Evolutionary conservation across 1,139 yeast species (phyloP).

Genomic region (Barnettozyma hawaiiensis): DNA sequence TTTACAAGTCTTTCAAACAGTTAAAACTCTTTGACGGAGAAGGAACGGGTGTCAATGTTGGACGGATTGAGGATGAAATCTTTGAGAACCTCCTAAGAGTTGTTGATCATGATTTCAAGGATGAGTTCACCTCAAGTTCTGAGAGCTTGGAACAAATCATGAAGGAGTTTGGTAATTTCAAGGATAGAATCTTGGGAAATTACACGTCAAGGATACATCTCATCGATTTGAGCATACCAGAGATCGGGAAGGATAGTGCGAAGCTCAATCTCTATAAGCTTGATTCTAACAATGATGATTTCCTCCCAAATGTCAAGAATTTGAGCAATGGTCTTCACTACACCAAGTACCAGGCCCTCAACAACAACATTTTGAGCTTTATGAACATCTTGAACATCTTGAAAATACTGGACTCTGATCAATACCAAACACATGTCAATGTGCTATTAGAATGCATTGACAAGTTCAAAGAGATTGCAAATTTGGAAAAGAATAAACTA

Average conservation of each 20-base stretch:
- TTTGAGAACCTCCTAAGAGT: constrained; percentile 5
- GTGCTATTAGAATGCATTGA: neutral
- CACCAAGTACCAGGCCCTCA: constrained; percentile 1
- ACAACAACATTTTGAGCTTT: constrained; percentile 1
- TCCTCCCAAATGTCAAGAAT: constrained; percentile 3
- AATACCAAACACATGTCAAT: neutral
- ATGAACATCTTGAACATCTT: constrained; percentile 1
- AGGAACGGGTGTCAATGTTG: neutral
- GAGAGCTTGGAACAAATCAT: constrained; percentile 5
- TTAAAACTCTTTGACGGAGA: constrained; percentile 2
- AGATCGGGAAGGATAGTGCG: neutral
- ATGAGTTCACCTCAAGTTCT: constrained; percentile 1
- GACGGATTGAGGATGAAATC: constrained; percentile 3
- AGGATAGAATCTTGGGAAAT: neutral
- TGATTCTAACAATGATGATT: constrained; percentile 3
- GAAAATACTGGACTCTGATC: neutral
- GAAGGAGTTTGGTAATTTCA: constrained; percentile 4
- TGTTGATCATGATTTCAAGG: constrained; percentile 6
- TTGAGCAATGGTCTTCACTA: constrained; percentile 5
- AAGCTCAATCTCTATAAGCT: constrained; percentile 7
- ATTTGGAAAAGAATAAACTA: constrained; percentile 2
- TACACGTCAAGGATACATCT: neutral
- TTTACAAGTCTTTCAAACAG: constrained; percentile 3
- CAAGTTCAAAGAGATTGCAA: constrained; percentile 1
- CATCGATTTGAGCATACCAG: neutral